Base-by-base conservation (phyloP, 495 filamentous ascomycete genomes). In the Pyronema domesticum region DNA sequence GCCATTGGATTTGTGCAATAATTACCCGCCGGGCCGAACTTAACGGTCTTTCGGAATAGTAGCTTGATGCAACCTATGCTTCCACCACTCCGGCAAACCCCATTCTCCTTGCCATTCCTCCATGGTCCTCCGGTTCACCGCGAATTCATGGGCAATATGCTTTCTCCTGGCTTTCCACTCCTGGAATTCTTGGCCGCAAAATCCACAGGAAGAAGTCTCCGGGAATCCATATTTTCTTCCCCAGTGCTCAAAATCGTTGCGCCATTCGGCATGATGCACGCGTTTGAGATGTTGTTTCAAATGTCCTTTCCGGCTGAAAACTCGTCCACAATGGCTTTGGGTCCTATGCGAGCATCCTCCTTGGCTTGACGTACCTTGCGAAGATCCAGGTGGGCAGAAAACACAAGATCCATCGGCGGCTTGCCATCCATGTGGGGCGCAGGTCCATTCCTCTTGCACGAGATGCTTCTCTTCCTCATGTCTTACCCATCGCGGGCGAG, bases 301-400 rank as follows among this genome's bases (percentile, higher is more conserved):
- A 63, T 93, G 83, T 60, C 89, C 86, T 67, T 89, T 93, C 13
- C 86, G 77, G 51, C 81, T 85, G 62, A 89, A 93, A 30, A 30
- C 23, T 30, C 23, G 23, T 2, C 23, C 23, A 30, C 23, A 30
- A 30, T 30, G 23, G 23, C 23, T 5, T 30, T 30, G 23, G 5
- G 5, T 30, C 23, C 23, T 30, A 30, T 0, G 83, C 83, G 0
- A 85, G 76, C 52, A 84, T 80, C 39, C 73, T 69, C 0, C 75
- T 52, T 0, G 81, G 76, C 40, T 81, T 77, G 55, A 79, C 77
- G 37, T 77, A 77, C 60, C 85, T 89, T 14, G 77, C 66, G 3
- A 73, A 72, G 66, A 17, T 17, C 39, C 13, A n/a, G 6, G 17
- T 43, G 13, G 39, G 39, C 39, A 43, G 39, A n/a, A 43, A 2